A percentile compares a stretch with the other conserved stretches of the same genome.
Conservation (phyloP, 805 yeast species). For the Saturnispora diversa region DNA sequence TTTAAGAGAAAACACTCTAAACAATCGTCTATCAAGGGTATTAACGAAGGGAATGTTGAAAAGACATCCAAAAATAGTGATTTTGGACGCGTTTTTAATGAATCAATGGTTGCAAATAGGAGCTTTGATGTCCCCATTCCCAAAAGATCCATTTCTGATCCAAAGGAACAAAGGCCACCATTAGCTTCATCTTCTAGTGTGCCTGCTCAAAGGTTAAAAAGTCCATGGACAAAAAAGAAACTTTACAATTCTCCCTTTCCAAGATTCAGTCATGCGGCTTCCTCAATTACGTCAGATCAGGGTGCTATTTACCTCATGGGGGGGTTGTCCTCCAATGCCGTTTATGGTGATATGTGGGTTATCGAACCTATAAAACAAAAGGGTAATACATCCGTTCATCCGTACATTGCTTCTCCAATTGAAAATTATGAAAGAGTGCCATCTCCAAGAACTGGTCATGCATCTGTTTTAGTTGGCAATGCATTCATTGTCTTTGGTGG, state of each 20-base stretch:
- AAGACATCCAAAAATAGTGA: too few relatives aligned
- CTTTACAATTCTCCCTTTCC: slow-evolving; percentile 81
- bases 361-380: slow-evolving; percentile 40
- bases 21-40: not conserved
- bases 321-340: slow-evolving; percentile 86
- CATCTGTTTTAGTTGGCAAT: slow-evolving; percentile 84
- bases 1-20: slow-evolving; percentile 3
- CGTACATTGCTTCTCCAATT: slow-evolving; percentile 41
- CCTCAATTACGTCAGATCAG: slow-evolving; percentile 64
- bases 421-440: slow-evolving; percentile 76
- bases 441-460: slow-evolving; percentile 95
- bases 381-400: slow-evolving; percentile 25
- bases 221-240: slow-evolving; percentile 65
- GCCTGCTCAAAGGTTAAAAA: slow-evolving; percentile 6
- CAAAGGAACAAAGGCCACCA: too few relatives aligned
- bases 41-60: too few relatives aligned
- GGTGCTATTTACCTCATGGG: slow-evolving; percentile 88
- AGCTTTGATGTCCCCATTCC: too few relatives aligned
- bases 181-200: too few relatives aligned
- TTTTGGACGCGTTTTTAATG: too few relatives aligned
- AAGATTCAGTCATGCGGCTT: slow-evolving; percentile 85
- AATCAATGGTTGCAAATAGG: too few relatives aligned
- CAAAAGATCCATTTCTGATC: too few relatives aligned
- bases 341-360: slow-evolving; percentile 94
- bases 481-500: slow-evolving; percentile 96